phyloP scores from a whole-genome alignment of 192 early-diverging fungal species.

The Dissophora ornata region DNA sequence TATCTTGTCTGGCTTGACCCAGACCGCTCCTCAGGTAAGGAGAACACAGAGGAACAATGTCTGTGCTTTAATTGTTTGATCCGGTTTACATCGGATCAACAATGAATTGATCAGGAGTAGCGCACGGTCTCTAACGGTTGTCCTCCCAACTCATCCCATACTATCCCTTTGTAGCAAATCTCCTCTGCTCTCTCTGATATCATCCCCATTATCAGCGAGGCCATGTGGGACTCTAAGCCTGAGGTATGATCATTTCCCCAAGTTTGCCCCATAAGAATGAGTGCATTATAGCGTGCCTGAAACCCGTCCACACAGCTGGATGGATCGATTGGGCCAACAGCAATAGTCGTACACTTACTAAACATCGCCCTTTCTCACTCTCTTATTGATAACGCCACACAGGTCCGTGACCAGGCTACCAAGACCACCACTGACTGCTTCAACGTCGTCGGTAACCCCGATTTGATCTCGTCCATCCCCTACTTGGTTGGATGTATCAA shows the following conservation, averaged over 20 bases:
- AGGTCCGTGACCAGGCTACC: conserved; percentile 63
- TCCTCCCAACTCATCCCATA: not conserved
- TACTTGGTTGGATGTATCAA: conserved; percentile 80
- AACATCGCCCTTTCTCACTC: too few relatives aligned
- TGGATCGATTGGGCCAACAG: too few relatives aligned
- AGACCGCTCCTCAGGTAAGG: conserved; percentile 55
- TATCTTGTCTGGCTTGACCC: conserved; percentile 58
- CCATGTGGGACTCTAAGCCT: conserved; percentile 87
- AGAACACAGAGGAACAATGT: not conserved
- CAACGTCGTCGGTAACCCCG: conserved; percentile 80
- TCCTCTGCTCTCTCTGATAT: conserved; percentile 68
- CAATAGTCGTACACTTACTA: too few relatives aligned
- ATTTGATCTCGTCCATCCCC: conserved; percentile 81
- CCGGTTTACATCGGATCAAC: too few relatives aligned
- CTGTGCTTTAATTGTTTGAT: not conserved
- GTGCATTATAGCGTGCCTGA: too few relatives aligned
- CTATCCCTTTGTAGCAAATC: conserved; percentile 42
- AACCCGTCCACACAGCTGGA: too few relatives aligned
- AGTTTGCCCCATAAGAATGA: too few relatives aligned
- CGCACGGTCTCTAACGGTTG: not conserved
- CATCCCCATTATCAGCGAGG: conserved; percentile 77
- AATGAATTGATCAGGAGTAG: not conserved
- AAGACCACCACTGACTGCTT: conserved; percentile 75
- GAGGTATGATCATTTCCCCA: conserved; percentile 58
- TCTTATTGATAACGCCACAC: not conserved